These are phyloP conservation scores for Tolypocladium tropicale DNA, from an alignment of 2,329 filamentous ascomycete species.

Conservation along the genomic window DNA sequence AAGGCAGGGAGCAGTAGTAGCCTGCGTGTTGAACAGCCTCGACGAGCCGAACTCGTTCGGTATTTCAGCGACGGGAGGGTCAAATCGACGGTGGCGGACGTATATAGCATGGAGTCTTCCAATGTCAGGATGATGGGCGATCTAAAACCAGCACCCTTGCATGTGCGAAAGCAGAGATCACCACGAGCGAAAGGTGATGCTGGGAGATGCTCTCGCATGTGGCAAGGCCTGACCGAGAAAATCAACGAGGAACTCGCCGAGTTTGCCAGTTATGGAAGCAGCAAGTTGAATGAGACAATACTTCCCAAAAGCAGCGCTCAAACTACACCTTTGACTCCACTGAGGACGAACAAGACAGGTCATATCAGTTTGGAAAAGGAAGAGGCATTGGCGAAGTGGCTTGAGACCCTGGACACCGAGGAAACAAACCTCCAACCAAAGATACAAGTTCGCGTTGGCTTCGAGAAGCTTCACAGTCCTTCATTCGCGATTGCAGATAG, in stretches of 20 bases:
- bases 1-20: too few species aligned
- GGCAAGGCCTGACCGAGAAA: constrained; percentile 3
- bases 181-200: background rate
- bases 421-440: background rate
- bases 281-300: background rate
- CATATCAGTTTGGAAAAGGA: background rate
- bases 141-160: constrained; percentile 15
- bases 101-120: constrained; percentile 7
- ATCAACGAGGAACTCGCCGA: constrained; percentile 1
- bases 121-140: constrained; percentile 8
- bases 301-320: background rate
- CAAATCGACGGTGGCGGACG: constrained; percentile 10
- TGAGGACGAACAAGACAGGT: background rate
- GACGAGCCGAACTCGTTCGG: background rate
- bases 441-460: background rate
- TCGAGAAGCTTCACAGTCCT: background rate
- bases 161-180: constrained; percentile 7
- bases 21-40: background rate
- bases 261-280: background rate
- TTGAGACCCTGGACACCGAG: background rate
- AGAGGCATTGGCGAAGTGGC: background rate
- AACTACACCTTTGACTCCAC: background rate
- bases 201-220: constrained; percentile 7
- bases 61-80: constrained; percentile 1
- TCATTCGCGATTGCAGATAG: background rate